Base-by-base conservation (phyloP, 768 basidiomycete genomes). In the Cantharellus anzutake region DNA sequence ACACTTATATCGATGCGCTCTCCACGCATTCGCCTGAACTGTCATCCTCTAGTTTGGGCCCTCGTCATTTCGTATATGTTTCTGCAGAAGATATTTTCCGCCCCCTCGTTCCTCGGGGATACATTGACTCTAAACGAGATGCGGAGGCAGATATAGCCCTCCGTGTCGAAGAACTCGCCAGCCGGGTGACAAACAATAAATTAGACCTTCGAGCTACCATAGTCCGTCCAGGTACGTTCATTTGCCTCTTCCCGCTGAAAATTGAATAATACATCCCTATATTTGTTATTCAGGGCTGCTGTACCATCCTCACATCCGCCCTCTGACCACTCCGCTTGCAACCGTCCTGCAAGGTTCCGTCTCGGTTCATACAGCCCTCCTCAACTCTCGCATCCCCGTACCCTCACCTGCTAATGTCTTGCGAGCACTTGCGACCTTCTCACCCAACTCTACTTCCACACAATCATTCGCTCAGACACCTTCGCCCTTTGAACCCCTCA, bases 71-170 rank as follows among this genome's bases (percentile, higher is more conserved):
- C 70, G 77, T 98, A 44, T 98, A 87, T 71, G 75, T 99, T 60
- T 99, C 96, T 56, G 96, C 96, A 3, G 94, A 94, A 67, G 90
- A 93, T 68, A 80, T 94, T 53, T 91, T 82, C 71, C 80, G 88
- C 11, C 96, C 94, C 37, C 66, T 94, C 66, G 79, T 98, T 56
- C 81, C 92, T 38, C 75, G 79, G 0, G 73, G 86, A 41, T 99
- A 99, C 72, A 90, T 98, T 66, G 77, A 84, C 67, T 85, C 88
- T n/a, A 99, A 99, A 72, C 81, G 93, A 20, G 80, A 91, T 66
- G 91, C 96, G 4, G 96, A 99, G 68, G 67, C 71, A 41, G 74
- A 72, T 40, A 87, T 98, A 61, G 74, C 73, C 38, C 38, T 55
- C 14, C 52, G 38, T 37, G 35, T 55, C 52, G 7, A 51, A 67